phyloP scores from a whole-genome alignment of 257 asterid genomes.

The Nicotiana paniculata region DNA sequence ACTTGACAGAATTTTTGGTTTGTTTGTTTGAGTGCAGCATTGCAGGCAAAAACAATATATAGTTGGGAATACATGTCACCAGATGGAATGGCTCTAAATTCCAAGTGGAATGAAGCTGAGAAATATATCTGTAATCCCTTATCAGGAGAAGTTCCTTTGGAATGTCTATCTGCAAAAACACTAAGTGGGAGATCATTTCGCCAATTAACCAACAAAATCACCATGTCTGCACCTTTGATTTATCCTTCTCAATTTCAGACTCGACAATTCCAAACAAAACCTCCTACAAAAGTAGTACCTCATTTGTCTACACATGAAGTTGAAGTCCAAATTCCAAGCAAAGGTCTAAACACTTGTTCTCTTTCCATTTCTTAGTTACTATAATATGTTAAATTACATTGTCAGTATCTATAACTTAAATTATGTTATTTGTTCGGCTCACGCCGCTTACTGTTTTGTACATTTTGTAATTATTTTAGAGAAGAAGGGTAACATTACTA shows the following conservation, averaged over 20 bases:
- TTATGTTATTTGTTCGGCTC: not conserved
- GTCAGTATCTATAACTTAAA: not conserved
- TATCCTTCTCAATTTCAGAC: slow-evolving; percentile 37
- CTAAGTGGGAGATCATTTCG: slow-evolving; percentile 63
- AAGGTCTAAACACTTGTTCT: not conserved
- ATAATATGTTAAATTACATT: not conserved
- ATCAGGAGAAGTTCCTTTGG: slow-evolving; percentile 87
- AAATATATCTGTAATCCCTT: slow-evolving; percentile 81
- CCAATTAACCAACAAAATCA: slow-evolving; percentile 41
- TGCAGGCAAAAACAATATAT: slow-evolving; percentile 63
- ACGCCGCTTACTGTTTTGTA: not conserved
- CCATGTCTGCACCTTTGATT: slow-evolving; percentile 82
- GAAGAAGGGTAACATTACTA: slow-evolving; percentile 36
- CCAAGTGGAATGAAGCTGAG: slow-evolving; percentile 94
- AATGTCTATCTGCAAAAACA: slow-evolving; percentile 74
- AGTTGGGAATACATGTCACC: slow-evolving; percentile 65
- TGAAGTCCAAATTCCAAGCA: not conserved
- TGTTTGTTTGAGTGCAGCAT: slow-evolving; percentile 39
- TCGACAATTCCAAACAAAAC: slow-evolving; percentile 20
- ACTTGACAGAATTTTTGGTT: not conserved
- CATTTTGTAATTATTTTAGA: slow-evolving; percentile 20
- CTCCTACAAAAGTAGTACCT: slow-evolving; percentile 14
- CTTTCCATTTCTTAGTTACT: not conserved
- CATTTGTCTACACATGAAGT: slow-evolving; percentile 32
- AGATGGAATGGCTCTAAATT: slow-evolving; percentile 54